Evolutionary conservation across 2,329 filamentous ascomycete genomes (phyloP).

Genomic region (Trichoderma atrobrunneum): DNA sequence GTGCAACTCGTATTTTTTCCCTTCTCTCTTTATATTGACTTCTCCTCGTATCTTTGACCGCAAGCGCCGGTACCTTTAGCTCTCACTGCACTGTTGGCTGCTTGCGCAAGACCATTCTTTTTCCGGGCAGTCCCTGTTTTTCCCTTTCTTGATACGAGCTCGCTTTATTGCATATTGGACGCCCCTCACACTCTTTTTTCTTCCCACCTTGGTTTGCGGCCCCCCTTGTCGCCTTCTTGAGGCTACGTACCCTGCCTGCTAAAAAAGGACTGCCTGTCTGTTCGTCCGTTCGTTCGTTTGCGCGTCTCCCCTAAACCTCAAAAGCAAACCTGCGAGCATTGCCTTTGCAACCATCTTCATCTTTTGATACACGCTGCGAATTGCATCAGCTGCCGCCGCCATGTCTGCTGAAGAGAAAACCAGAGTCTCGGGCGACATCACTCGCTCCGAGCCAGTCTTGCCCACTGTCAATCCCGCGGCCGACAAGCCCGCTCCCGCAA

Average conservation of each 20-base stretch:
- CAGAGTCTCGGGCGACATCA: slow-evolving; percentile 75
- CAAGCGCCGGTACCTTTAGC: slow-evolving; percentile 22
- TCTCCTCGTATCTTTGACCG: slow-evolving; percentile 21
- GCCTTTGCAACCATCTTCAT: slow-evolving; percentile 36
- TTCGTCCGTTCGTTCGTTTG: slow-evolving; percentile 41
- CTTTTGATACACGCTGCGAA: background rate
- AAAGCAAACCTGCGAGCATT: slow-evolving; percentile 21
- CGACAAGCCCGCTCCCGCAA: slow-evolving; percentile 67
- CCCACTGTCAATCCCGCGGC: slow-evolving; percentile 75
- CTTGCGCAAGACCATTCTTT: slow-evolving; percentile 33
- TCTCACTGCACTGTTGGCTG: slow-evolving; percentile 3
- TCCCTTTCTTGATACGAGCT: slow-evolving; percentile 23
- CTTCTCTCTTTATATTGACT: background rate
- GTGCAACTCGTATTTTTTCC: background rate
- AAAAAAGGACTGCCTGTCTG: slow-evolving; percentile 21
- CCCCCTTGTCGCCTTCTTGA: slow-evolving; percentile 9
- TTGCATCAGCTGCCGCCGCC: slow-evolving; percentile 18
- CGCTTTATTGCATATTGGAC: slow-evolving; percentile 38
- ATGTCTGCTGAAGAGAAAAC: slow-evolving; percentile 69
- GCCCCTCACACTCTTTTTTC: slow-evolving; percentile 27
- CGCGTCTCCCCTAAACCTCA: slow-evolving; percentile 28
- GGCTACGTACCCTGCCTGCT: slow-evolving; percentile 20
- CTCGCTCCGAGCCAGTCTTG: slow-evolving; percentile 64
- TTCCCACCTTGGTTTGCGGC: background rate
- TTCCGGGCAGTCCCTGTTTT: slow-evolving; percentile 23